Base-by-base conservation (phyloP, 805 yeast species). In the Hermanozyma aechmeae region DNA sequence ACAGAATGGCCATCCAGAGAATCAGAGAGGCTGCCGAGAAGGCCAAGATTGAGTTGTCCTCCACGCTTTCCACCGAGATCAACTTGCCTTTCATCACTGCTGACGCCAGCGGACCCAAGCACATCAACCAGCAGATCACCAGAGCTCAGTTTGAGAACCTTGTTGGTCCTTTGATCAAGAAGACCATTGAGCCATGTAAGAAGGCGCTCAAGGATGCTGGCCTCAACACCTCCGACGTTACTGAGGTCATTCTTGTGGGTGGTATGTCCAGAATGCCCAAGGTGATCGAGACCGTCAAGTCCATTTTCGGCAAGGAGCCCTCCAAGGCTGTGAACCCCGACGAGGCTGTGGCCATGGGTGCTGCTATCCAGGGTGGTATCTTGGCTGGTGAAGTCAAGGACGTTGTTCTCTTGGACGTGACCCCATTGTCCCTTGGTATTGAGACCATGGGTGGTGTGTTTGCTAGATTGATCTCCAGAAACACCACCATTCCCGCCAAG, bases 401-500 rank as follows among this genome's bases (percentile, higher is more conserved):
- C 53, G 95, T 86, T 42, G 72, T 86, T 41, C 66, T 86, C 45
- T 73, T 86, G 50, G 96, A 86, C 62, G 93, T 82, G 31, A 81
- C 92, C 25, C 93, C 93, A 53, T 72, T 82, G 54, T 80, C 92
- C 34, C 72, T 86, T 43, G 96, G 96, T 79, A 86, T 86, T 57
- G 96, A 86, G 76, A 86, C 96, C 54, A 76, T 86, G 64, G 96
- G 96, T 58, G 96, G 96, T 68, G 96, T 86, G 42, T 86, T 86
- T 71, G 87, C 96, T 34, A 75, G 92, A 60, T 71, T 82, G 61
- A 82, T 82, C 57, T 77, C 82, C 67, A 79, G 93, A 68, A 82
- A 86, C 78, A 86, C 96, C 47, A 86, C 96, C 40, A 85, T 86
- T 45, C 96, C 96, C 62, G 85, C 95, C 50, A 84, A 85, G 76